phyloP scores from a whole-genome alignment of 257 asterid species.

The Solanum pinnatisectum region DNA sequence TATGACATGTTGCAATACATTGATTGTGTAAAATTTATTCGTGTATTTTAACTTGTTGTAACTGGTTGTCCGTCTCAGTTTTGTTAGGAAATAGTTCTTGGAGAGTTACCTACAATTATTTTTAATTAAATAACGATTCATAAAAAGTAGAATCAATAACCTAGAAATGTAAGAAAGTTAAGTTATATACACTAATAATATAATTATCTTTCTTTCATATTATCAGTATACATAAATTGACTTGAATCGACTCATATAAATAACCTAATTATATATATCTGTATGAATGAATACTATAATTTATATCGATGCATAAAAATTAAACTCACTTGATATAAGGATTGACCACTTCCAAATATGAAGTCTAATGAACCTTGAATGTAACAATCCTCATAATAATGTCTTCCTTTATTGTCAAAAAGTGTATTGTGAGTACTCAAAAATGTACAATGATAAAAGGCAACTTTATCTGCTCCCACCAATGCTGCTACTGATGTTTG shows the following conservation, averaged over 20 bases:
- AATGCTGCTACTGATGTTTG: constrained; percentile 60
- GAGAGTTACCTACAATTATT: too few relatives aligned
- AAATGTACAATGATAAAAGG: constrained; percentile 70
- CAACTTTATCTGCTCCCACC: constrained; percentile 59
- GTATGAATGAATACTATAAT: background rate
- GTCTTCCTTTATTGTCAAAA: constrained; percentile 63
- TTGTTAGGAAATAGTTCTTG: too few relatives aligned
- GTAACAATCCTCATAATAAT: constrained; percentile 63
- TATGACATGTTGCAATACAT: background rate
- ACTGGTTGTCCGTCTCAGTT: too few relatives aligned
- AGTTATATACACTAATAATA: background rate
- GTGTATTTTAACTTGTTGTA: too few relatives aligned
- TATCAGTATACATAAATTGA: background rate
- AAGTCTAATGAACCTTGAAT: constrained; percentile 70
- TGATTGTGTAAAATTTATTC: background rate
- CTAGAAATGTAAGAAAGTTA: background rate
- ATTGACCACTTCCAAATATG: constrained; percentile 66
- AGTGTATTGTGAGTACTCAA: constrained; percentile 67
- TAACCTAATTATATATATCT: background rate
- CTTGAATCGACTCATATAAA: background rate
- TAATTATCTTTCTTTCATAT: background rate
- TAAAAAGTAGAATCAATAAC: background rate
- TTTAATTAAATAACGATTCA: too few relatives aligned
- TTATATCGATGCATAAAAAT: background rate
- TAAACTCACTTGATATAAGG: constrained; percentile 51